Base-by-base conservation (phyloP, 139 green algal genomes). In the Ettlia oleoabundans region DNA sequence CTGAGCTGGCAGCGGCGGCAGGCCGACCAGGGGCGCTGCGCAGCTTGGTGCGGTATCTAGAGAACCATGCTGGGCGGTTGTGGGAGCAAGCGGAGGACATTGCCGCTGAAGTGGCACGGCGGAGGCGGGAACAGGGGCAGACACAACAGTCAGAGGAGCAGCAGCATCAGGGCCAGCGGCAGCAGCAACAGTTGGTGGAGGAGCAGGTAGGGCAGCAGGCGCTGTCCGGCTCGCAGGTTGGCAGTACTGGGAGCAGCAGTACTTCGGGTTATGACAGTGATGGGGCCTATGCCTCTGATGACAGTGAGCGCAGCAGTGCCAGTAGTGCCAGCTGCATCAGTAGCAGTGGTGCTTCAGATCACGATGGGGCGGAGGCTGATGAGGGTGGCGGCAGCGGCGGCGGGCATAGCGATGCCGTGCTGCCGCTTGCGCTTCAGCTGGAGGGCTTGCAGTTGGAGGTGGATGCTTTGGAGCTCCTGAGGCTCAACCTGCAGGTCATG, bases 381-480 rank as follows among this genome's bases (percentile, higher is more conserved):
- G 62, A 22, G 30, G 53, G 10, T 18, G 55, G 64, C 32, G 67
- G 47, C 47, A 38, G 58, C 15, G 67, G 52, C 30, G 47, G 9
- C 30, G 79, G 79, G 10, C 43, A 82, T 33, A 77, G 75, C 37
- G 75, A 61, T 4, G 74, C 67, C 2, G n/a, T 47, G 41, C 62
- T 79, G 32, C 47, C 63, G 61, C 40, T 76, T 22, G 15, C 3
- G 15, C 63, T 86, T 3, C 32, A 47, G 63, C 76, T 87, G 30
- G 64, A 71, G 58, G 83, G 53, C 1, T 40, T 87, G 8, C 19
- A 84, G 1, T 61, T 67, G 32, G 84, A 70, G 35, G 71, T 69
- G n/a, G 84, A 88, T 35, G 43, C 72, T 9, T 30, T 87, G n/a
- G 80, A 81, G 58, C 37, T 75, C 3, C 70, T 85, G 26, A 55